Conservation (phyloP, 192 early-diverging fungal species). For the Backusella tarrabulga region DNA sequence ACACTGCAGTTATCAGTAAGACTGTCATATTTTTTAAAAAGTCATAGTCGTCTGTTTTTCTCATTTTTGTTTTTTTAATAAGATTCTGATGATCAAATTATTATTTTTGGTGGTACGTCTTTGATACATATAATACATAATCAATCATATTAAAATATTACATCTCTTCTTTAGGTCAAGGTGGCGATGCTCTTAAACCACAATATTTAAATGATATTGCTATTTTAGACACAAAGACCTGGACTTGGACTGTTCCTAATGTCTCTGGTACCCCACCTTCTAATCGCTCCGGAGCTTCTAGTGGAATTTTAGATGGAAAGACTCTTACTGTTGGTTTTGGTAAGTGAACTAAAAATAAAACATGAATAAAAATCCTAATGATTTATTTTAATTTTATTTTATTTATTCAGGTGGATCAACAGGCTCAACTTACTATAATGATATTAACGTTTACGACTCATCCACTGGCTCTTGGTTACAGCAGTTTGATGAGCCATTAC, state of each 20-base stretch:
- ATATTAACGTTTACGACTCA: slow-evolving; percentile 26
- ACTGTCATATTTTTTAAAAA: background rate
- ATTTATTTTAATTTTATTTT: background rate
- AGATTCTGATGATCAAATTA: slow-evolving; percentile 25
- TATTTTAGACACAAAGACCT: slow-evolving; percentile 28
- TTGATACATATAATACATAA: background rate
- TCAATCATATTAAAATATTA: background rate
- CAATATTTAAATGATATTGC: slow-evolving; percentile 10
- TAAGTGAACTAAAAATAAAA: slow-evolving; percentile 12
- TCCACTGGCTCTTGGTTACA: slow-evolving; percentile 18
- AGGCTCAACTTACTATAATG: slow-evolving; percentile 22
- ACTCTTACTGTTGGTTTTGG: slow-evolving; percentile 30
- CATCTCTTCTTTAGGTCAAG: slow-evolving; percentile 5
- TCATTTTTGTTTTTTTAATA: background rate
- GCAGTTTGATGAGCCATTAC: background rate
- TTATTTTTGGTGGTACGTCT: slow-evolving; percentile 33
- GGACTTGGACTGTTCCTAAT: slow-evolving; percentile 24
- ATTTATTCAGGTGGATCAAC: slow-evolving; percentile 17
- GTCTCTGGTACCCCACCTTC: slow-evolving; percentile 24
- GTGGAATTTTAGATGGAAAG: slow-evolving; percentile 20
- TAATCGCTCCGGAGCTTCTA: slow-evolving; percentile 23
- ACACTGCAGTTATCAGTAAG: slow-evolving; percentile 30
- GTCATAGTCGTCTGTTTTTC: background rate
- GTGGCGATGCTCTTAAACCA: background rate
- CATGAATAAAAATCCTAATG: background rate